Conservation (phyloP, 441 rosid genomes). For the Dalechampia spathulata region DNA sequence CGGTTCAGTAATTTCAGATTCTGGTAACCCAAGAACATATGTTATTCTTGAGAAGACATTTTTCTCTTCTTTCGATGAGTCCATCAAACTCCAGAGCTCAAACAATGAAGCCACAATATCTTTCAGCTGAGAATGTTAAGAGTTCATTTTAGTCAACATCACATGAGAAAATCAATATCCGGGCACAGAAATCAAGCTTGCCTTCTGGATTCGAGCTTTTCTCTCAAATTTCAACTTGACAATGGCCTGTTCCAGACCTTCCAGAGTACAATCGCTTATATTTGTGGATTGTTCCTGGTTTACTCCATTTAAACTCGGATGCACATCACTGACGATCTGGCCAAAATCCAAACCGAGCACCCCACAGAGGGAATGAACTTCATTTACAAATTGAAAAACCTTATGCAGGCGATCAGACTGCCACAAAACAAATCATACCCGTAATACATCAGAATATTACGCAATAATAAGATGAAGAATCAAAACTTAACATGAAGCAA, state of each 20-base stretch:
- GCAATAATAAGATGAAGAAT: no score
- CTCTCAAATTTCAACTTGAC: slow-evolving; percentile 64
- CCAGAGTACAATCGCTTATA: slow-evolving; percentile 72
- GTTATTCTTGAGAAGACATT: slow-evolving; percentile 43
- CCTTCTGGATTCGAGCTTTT: slow-evolving; percentile 69
- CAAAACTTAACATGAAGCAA: no score
- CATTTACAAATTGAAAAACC: slow-evolving; percentile 70
- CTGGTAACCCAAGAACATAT: slow-evolving; percentile 49
- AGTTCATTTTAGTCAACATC: slow-evolving; percentile 7
- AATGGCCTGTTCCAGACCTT: slow-evolving; percentile 72
- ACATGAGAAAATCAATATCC: background rate
- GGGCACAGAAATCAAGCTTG: slow-evolving; percentile 14
- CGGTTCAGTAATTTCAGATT: slow-evolving; percentile 56
- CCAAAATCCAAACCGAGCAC: slow-evolving; percentile 85
- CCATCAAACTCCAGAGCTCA: slow-evolving; percentile 96
- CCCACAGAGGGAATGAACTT: slow-evolving; percentile 81
- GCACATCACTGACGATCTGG: slow-evolving; percentile 76
- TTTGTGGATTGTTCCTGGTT: slow-evolving; percentile 75
- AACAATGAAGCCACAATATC: slow-evolving; percentile 48
- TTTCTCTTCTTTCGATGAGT: slow-evolving; percentile 67
- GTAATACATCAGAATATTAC: slow-evolving; percentile 7
- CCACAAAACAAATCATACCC: slow-evolving; percentile 19
- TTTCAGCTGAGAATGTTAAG: slow-evolving; percentile 60
- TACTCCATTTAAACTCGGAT: slow-evolving; percentile 78
- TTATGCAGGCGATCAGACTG: slow-evolving; percentile 91